These are phyloP conservation scores for Pythium dissimile DNA, from an alignment of 352 stramenopile species.

Conservation along the genomic window DNA sequence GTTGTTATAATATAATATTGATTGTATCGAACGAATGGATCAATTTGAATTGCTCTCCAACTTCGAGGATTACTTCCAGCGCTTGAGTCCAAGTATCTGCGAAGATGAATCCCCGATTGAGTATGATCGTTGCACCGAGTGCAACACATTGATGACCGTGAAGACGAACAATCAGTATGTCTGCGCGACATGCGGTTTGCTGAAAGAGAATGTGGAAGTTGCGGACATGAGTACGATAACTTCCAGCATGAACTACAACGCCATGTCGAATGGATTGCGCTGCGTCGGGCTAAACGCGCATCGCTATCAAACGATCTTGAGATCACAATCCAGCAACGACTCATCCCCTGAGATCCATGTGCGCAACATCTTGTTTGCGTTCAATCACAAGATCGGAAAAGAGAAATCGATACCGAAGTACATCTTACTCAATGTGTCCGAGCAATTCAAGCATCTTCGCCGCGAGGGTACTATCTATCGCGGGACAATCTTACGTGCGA, in stretches of 20 bases:
- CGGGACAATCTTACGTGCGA: conserved; percentile 1
- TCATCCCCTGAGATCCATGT: not conserved
- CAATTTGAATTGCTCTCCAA: not conserved
- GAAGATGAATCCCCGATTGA: not conserved
- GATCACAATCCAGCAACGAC: not conserved
- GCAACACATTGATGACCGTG: not conserved
- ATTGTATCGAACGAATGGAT: too few relatives aligned
- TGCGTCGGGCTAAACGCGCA: conserved; percentile 1
- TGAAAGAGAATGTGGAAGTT: not conserved
- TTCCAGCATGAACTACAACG: conserved; percentile 3
- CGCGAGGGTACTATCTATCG: conserved; percentile 1
- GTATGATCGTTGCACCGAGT: not conserved
- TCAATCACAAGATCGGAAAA: conserved; percentile 4
- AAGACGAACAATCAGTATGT: conserved; percentile 7
- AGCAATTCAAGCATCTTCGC: conserved; percentile 1
- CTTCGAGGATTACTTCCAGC: not conserved
- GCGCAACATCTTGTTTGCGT: conserved; percentile 3
- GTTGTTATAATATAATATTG: too few relatives aligned
- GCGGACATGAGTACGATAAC: not conserved
- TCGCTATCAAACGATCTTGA: conserved; percentile 3
- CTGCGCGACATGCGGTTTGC: not conserved
- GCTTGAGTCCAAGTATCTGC: not conserved
- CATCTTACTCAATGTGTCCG: not conserved
- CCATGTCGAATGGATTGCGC: conserved; percentile 2
- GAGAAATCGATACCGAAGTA: not conserved